Percentiles rank a stretch among this genome's conserved stretches.
Conservation (phyloP, 2,329 filamentous ascomycete genomes). For the Aspergillus oerlinghausenensis region DNA sequence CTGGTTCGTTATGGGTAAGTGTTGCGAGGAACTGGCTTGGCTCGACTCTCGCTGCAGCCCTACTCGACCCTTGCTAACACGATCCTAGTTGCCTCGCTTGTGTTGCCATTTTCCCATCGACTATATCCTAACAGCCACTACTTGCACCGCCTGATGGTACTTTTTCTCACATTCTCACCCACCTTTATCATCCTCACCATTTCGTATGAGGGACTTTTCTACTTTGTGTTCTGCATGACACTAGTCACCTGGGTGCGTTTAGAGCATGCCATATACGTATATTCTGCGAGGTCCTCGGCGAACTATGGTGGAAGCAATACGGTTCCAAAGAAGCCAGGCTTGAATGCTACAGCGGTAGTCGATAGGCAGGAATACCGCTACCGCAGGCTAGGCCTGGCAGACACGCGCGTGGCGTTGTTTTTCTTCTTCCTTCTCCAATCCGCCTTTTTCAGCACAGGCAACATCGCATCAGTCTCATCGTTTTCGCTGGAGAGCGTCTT, state of each 20-base stretch:
- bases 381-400: conserved; percentile 72
- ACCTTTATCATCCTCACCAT: conserved; percentile 95
- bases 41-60: not conserved
- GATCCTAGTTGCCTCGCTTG: conserved; percentile 61
- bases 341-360: conserved; percentile 32
- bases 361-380: conserved; percentile 37
- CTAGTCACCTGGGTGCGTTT: conserved; percentile 88
- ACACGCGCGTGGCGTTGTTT: conserved; percentile 84
- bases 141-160: conserved; percentile 78
- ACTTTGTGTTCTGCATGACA: conserved; percentile 78
- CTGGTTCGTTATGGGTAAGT: conserved; percentile 70
- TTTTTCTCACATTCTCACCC: conserved; percentile 89
- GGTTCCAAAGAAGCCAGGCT: conserved; percentile 18
- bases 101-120: conserved; percentile 76
- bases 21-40: not conserved
- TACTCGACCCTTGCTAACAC: conserved; percentile 6
- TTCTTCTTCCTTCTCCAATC: conserved; percentile 94
- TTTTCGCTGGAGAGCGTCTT: conserved; percentile 90
- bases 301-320: conserved; percentile 13
- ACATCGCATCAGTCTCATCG: conserved; percentile 87
- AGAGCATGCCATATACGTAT: conserved; percentile 68
- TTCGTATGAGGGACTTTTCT: conserved; percentile 95
- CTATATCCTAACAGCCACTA: conserved; percentile 80
- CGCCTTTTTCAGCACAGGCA: conserved; percentile 94
- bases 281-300: conserved; percentile 24